Conservation (phyloP, 306 rosid genomes). For the Begonia peltatifolia region DNA sequence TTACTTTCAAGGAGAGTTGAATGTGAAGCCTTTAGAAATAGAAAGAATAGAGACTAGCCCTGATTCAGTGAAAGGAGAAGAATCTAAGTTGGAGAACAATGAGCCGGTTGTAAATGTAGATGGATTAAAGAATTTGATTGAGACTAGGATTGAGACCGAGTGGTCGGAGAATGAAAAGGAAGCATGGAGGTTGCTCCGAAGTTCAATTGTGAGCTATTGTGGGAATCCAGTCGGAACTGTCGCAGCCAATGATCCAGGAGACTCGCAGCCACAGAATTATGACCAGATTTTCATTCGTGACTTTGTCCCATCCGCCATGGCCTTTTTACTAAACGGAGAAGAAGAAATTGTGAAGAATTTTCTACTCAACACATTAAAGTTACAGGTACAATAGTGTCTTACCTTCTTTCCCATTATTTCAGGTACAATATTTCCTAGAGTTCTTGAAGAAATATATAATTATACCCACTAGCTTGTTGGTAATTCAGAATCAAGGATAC, state of each 20-base stretch:
- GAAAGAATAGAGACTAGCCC: conserved; percentile 26
- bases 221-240: conserved; percentile 80
- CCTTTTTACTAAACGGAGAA: conserved; percentile 81
- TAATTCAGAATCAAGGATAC: background rate
- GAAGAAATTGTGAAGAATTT: conserved; percentile 79
- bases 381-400: conserved; percentile 44
- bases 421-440: too few species aligned
- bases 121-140: conserved; percentile 29
- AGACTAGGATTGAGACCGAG: conserved; percentile 36
- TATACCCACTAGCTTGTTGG: too few species aligned
- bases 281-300: conserved; percentile 90
- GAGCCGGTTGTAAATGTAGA: conserved; percentile 23
- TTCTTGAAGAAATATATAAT: too few species aligned
- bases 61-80: conserved; percentile 27
- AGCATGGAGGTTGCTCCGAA: conserved; percentile 67
- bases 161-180: conserved; percentile 47
- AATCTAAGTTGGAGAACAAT: conserved; percentile 16
- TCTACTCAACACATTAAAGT: conserved; percentile 72
- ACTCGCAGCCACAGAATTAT: conserved; percentile 59
- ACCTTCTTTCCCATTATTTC: background rate
- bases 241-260: conserved; percentile 71
- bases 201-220: conserved; percentile 55
- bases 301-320: conserved; percentile 76
- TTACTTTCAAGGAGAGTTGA: conserved; percentile 57
- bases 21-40: conserved; percentile 41